Percentiles rank a stretch among this genome's conserved stretches.
phyloP scores from a whole-genome alignment of 2,329 filamentous ascomycete species.

The Fusarium oligoseptatum region DNA sequence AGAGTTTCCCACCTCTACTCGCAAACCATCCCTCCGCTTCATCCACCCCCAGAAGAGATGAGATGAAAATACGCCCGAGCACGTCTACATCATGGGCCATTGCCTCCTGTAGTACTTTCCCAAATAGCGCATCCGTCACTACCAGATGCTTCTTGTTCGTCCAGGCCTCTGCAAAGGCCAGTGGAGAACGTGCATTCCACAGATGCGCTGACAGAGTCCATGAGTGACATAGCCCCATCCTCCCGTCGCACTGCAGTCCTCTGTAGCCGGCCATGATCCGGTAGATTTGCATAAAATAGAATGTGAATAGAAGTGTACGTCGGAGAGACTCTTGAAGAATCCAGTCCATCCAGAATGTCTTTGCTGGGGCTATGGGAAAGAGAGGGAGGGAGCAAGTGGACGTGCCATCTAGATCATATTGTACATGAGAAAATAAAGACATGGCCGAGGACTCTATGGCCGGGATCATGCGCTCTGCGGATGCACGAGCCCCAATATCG shows the following conservation, averaged over 20 bases:
- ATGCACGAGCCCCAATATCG: conserved; percentile 57
- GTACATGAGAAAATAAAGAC: conserved; percentile 50
- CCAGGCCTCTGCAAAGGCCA: conserved; percentile 57
- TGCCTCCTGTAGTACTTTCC: conserved; percentile 49
- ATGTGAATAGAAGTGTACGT: conserved; percentile 63
- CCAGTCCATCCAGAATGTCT: conserved; percentile 64
- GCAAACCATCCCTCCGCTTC: conserved; percentile 53
- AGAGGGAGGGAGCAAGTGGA: conserved; percentile 42
- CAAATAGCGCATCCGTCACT: conserved; percentile 48
- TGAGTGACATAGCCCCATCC: conserved; percentile 50
- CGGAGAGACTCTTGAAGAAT: conserved; percentile 66
- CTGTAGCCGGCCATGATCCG: conserved; percentile 50
- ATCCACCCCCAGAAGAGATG: conserved; percentile 49
- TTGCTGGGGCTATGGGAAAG: conserved; percentile 56
- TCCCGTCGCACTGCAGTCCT: conserved; percentile 47
- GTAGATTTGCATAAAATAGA: conserved; percentile 59
- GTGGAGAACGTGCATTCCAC: conserved; percentile 53
- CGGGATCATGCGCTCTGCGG: conserved; percentile 53
- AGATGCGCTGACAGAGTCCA: conserved; percentile 56
- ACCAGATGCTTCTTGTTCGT: conserved; percentile 52
- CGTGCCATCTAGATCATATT: conserved; percentile 46
- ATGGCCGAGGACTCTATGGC: conserved; percentile 52
- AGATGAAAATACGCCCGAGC: conserved; percentile 56
- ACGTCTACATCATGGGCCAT: conserved; percentile 58
- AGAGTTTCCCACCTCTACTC: conserved; percentile 39